Percentiles rank a stretch among this genome's conserved stretches.
Conservation (phyloP, 768 basidiomycete genomes). For the Leccinum rimulosum region DNA sequence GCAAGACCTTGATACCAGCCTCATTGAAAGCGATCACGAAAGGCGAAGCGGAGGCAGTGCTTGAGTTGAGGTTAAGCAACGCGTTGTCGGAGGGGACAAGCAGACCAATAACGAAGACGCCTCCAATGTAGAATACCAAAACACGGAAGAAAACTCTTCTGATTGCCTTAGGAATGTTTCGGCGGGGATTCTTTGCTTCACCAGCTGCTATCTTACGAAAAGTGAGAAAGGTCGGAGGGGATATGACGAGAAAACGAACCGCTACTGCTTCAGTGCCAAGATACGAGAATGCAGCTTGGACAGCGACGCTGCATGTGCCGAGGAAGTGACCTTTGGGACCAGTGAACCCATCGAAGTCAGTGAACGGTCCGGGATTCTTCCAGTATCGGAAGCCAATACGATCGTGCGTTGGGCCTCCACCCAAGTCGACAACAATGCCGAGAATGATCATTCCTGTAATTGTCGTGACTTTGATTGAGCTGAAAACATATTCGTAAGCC, state of each 20-base stretch:
- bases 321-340: conserved; percentile 53
- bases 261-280: conserved; percentile 56
- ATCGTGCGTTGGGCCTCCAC: conserved; percentile 54
- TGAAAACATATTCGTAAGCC: conserved; percentile 11
- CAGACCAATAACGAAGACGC: conserved; percentile 46
- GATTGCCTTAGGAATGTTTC: conserved; percentile 41
- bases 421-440: conserved; percentile 48
- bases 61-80: conserved; percentile 35
- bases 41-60: conserved; percentile 46
- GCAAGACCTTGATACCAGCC: conserved; percentile 59
- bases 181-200: conserved; percentile 50
- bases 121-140: conserved; percentile 37
- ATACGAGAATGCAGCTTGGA: conserved; percentile 59
- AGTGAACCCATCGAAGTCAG: conserved; percentile 36
- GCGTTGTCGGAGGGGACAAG: conserved; percentile 48
- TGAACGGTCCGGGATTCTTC: conserved; percentile 58
- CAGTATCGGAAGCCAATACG: conserved; percentile 48
- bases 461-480: conserved; percentile 52
- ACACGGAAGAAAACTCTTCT: conserved; percentile 45
- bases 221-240: neutral
- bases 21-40: conserved; percentile 57
- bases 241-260: conserved; percentile 20
- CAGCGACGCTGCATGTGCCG: conserved; percentile 50
- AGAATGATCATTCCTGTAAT: conserved; percentile 44
- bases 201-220: conserved; percentile 40